Base-by-base conservation (phyloP, 176 grass and related monocot genomes). In the Pontederia paniculata region DNA sequence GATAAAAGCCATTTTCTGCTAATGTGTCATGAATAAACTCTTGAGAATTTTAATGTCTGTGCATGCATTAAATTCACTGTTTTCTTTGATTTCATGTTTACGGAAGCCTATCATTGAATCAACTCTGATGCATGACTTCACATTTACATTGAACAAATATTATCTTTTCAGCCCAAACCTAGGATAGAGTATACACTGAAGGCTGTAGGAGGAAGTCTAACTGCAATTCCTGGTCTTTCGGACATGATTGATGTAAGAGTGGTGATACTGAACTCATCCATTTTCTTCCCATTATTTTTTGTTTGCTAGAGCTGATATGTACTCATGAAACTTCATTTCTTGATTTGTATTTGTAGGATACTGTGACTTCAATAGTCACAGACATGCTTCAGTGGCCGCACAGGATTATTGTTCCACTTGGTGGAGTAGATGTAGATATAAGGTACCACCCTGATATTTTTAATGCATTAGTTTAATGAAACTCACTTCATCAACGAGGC, bases 311-410 rank as follows among this genome's bases (percentile, higher is more conserved):
- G 47, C 17, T 47, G 10, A 8, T 23, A 8, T 14, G 45, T 7
- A 47, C 22, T 14, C 9, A 46, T 20, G 45, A 8, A 19, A 3
- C 21, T 13, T 21, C 44, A 10, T 58, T 62, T 41, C 14, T 48
- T 72, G 9, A 15, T 43, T 58, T 60, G 20, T 70, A 31, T 60
- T 22, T 69, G 15, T 71, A 98, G 93, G 93, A 98, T 50, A 91
- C 83, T 11, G 86, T 98, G 57, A 68, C 65, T n/a, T 91, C 87
- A 13, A 45, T 98, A 63, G 86, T 98, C 66, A 66, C 83, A 15
- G 93, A 98, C 66, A 98, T 98, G 93, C 93, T 98, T 62, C 74
- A 90, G 14, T 98, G 93, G 93, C 93, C 93, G 5, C 93, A 98
- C 47, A 91, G 86, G 74, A 91, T 98, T 45, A 80, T 98, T 46